phyloP scores from a whole-genome alignment of 2,329 filamentous ascomycete species.

The Fusarium annulatum region DNA sequence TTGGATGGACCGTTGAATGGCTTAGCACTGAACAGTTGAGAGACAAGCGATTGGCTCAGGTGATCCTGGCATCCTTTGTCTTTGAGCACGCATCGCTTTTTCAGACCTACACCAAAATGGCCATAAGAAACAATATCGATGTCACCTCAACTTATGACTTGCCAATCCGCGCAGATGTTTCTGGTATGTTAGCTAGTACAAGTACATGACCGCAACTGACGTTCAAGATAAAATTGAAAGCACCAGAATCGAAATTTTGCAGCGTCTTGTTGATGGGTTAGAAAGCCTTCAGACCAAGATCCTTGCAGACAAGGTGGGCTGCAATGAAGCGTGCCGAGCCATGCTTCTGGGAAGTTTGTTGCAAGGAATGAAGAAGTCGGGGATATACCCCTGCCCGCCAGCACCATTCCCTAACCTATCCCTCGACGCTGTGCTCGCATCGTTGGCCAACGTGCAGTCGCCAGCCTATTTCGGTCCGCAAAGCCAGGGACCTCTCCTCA shows the following conservation, averaged over 20 bases:
- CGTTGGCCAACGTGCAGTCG: rapidly evolving
- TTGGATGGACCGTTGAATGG: not conserved
- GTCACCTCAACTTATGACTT: rapidly evolving
- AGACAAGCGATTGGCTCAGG: not conserved
- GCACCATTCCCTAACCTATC: not conserved
- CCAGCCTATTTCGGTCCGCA: not conserved
- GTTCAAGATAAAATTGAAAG: not conserved
- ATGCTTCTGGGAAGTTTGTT: rapidly evolving
- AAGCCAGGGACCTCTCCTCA: rapidly evolving
- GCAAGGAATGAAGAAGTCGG: not conserved
- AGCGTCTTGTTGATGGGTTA: rapidly evolving
- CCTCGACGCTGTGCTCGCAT: not conserved
- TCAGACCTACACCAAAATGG: not conserved
- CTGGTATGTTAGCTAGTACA: not conserved
- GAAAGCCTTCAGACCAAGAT: rapidly evolving
- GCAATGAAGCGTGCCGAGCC: not conserved
- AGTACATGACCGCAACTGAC: rapidly evolving
- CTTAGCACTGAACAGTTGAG: not conserved
- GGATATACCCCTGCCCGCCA: rapidly evolving
- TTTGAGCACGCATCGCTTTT: not conserved
- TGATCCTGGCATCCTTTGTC: not conserved
- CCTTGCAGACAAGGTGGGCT: not conserved
- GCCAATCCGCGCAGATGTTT: not conserved
- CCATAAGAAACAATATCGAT: not conserved
- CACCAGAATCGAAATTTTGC: rapidly evolving